Percentiles rank a stretch among this genome's conserved stretches.
Evolutionary conservation across 768 basidiomycete species (phyloP).

Genomic region (Pleurotus tuber-regium): DNA sequence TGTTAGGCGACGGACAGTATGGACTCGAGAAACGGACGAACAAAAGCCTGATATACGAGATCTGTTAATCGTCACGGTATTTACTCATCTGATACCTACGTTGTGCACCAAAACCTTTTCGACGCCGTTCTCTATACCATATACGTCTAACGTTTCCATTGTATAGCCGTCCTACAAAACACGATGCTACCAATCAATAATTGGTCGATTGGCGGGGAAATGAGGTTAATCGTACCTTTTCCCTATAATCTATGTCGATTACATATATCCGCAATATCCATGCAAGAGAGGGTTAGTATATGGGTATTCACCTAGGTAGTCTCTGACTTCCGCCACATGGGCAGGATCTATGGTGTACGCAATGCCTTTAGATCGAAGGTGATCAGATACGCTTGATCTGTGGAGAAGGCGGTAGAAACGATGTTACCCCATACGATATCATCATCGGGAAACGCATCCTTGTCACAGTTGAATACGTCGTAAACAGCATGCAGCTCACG

Average conservation of each 20-base stretch:
- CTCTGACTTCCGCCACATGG: slow-evolving; percentile 72
- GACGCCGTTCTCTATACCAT: slow-evolving; percentile 49
- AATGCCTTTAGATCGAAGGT: slow-evolving; percentile 70
- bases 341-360: slow-evolving; percentile 85
- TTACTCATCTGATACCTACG: slow-evolving; percentile 31
- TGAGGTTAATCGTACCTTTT: slow-evolving; percentile 61
- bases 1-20: no score
- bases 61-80: no score
- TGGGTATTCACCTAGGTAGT: slow-evolving; percentile 66
- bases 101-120: slow-evolving; percentile 57
- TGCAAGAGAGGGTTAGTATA: not conserved
- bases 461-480: no score
- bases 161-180: slow-evolving; percentile 89
- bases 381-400: no score
- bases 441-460: slow-evolving; percentile 71
- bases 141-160: slow-evolving; percentile 72
- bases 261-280: not conserved
- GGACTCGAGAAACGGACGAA: no score
- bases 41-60: no score
- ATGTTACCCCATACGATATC: slow-evolving; percentile 82
- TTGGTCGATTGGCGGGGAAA: no score
- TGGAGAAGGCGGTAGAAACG: not conserved
- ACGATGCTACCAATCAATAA: no score
- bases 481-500: no score
- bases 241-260: slow-evolving; percentile 62